Percentiles rank a stretch among this genome's conserved stretches.
Evolutionary conservation across 805 yeast species (phyloP).

Genomic region (Nakazawaea populi): DNA sequence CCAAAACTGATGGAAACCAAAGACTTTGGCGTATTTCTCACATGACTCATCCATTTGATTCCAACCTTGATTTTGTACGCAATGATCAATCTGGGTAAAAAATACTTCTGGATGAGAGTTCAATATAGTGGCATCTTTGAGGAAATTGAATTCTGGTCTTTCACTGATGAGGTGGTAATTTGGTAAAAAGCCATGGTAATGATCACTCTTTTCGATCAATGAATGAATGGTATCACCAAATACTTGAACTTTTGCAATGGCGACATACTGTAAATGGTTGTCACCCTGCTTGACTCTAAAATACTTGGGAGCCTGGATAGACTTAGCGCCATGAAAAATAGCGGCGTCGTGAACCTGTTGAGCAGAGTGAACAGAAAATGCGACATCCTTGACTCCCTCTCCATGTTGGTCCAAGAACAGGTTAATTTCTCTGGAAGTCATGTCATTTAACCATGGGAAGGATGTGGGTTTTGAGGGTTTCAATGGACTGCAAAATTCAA

Average conservation of each 20-base stretch:
- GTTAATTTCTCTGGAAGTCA: slow-evolving; percentile 28
- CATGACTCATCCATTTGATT: slow-evolving; percentile 55
- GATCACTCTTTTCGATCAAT: slow-evolving; percentile 39
- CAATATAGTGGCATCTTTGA: slow-evolving; percentile 4
- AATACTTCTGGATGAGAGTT: slow-evolving; percentile 28
- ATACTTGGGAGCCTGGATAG: slow-evolving; percentile 19
- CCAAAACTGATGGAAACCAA: slow-evolving; percentile 79
- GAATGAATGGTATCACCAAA: slow-evolving; percentile 70
- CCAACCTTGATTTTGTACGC: slow-evolving; percentile 78
- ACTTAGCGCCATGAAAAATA: slow-evolving; percentile 43
- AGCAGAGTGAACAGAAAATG: slow-evolving; percentile 55
- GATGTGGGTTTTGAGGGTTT: neutral
- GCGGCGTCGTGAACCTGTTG: slow-evolving; percentile 41
- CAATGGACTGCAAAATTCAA: slow-evolving; percentile 42
- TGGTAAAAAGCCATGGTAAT: slow-evolving; percentile 47
- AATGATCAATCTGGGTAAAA: slow-evolving; percentile 58
- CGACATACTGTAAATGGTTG: slow-evolving; percentile 20
- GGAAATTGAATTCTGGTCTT: slow-evolving; percentile 5
- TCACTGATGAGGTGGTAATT: slow-evolving; percentile 24
- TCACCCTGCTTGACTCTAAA: slow-evolving; percentile 16
- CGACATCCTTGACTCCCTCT: slow-evolving; percentile 75
- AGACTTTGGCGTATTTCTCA: slow-evolving; percentile 49
- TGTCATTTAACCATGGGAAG: neutral
- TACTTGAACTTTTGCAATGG: slow-evolving; percentile 44
- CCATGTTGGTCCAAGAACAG: slow-evolving; percentile 54